Conservation (phyloP, 139 green algal species). For the Haematococcus sp. region DNA sequence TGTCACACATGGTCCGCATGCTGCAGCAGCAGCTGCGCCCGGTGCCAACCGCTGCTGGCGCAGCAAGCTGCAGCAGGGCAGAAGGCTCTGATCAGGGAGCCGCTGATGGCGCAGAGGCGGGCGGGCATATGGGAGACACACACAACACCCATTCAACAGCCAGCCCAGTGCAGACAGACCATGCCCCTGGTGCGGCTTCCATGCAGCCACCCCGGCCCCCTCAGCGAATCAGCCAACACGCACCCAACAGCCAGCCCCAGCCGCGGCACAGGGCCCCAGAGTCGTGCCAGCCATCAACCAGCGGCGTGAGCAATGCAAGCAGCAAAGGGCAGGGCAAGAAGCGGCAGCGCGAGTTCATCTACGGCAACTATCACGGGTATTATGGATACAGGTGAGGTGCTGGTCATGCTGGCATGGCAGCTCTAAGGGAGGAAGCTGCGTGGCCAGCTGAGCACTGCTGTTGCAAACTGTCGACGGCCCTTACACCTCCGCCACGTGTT, state of each 20-base stretch:
- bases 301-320: constrained; percentile 1
- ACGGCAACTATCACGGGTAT: constrained; percentile 89
- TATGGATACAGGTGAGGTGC: constrained; percentile 69
- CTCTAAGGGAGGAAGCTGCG: too few relatives aligned
- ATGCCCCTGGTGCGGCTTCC: not conserved
- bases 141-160: not conserved
- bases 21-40: not conserved
- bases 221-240: not conserved
- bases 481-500: too few relatives aligned
- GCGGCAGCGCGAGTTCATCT: constrained; percentile 24
- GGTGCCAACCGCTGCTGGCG: not conserved
- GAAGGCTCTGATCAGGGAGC: not conserved
- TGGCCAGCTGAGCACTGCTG: too few relatives aligned
- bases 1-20: not conserved
- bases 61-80: not conserved
- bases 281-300: not conserved
- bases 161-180: not conserved
- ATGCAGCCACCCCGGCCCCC: too few relatives aligned
- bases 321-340: constrained; percentile 7
- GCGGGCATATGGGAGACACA: not conserved
- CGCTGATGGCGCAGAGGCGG: not conserved
- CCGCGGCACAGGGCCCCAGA: not conserved
- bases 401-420: too few relatives aligned
- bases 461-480: too few relatives aligned
- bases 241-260: not conserved